phyloP scores from a whole-genome alignment of 73 alveolate genomes.

The Breviolum minutum region DNA sequence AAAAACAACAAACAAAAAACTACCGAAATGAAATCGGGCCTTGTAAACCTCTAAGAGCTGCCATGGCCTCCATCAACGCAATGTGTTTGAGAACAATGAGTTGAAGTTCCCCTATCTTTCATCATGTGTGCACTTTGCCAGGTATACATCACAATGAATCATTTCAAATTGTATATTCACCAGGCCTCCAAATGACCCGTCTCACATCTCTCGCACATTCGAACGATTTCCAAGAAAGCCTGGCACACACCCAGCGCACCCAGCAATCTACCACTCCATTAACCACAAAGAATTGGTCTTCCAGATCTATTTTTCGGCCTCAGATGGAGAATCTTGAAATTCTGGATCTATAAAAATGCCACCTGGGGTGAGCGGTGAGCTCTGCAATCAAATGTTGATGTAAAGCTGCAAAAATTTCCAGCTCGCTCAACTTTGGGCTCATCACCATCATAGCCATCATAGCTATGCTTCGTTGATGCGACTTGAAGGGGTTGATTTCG shows the following conservation, averaged over 20 bases:
- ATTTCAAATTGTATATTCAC: background rate
- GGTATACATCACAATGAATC: background rate
- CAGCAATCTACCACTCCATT: no score
- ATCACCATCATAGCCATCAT: no score
- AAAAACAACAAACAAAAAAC: background rate
- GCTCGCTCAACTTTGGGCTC: no score
- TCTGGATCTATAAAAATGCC: constrained; percentile 22
- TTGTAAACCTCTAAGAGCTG: constrained; percentile 10
- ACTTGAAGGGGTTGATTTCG: background rate
- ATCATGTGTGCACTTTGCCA: no score
- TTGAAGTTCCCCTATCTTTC: no score
- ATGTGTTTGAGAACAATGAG: no score
- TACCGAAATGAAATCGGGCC: background rate
- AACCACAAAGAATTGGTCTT: no score
- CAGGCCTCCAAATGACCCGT: constrained; percentile 36
- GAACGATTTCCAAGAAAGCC: constrained; percentile 9
- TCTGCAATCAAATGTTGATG: background rate
- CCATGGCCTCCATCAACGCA: background rate
- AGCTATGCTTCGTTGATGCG: background rate
- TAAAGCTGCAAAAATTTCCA: no score
- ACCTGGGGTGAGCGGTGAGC: background rate
- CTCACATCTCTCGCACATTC: constrained; percentile 41
- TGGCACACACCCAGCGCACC: background rate
- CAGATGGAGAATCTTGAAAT: constrained; percentile 1
- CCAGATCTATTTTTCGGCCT: background rate